Conservation (phyloP, 192 early-diverging fungal species). For the Oehlia diaphana region DNA sequence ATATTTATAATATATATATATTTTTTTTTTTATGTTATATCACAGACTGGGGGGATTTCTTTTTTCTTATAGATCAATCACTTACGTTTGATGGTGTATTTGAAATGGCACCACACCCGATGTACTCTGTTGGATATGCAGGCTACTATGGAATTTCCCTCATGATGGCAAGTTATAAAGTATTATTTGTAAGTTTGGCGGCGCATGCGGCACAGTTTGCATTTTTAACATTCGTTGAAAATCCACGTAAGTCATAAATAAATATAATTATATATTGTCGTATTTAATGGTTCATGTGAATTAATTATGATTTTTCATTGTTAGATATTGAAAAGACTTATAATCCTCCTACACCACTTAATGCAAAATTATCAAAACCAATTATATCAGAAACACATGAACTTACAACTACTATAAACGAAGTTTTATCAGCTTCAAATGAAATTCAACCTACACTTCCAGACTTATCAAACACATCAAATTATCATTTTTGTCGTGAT, state of each 20-base stretch:
- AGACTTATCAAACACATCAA: conserved; percentile 22
- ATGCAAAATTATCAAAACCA: conserved; percentile 31
- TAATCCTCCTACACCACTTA: conserved; percentile 46
- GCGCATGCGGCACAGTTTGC: conserved; percentile 88
- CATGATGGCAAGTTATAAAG: conserved; percentile 88
- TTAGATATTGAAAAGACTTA: conserved; percentile 65
- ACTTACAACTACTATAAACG: not conserved
- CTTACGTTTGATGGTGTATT: conserved; percentile 92
- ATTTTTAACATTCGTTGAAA: conserved; percentile 91
- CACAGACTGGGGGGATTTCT: conserved; percentile 98
- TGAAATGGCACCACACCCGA: conserved; percentile 97
- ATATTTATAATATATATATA: not conserved
- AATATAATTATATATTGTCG: too few relatives aligned
- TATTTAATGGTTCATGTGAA: not conserved
- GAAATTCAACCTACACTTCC: conserved; percentile 12
- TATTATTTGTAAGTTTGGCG: conserved; percentile 85
- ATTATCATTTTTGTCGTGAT: conserved; percentile 78
- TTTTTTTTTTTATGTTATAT: not conserved
- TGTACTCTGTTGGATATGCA: conserved; percentile 98
- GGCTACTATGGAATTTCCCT: conserved; percentile 95
- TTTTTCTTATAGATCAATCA: conserved; percentile 91
- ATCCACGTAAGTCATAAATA: conserved; percentile 64
- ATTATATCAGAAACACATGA: conserved; percentile 2
- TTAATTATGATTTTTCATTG: not conserved
- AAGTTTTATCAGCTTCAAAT: conserved; percentile 1